These are phyloP conservation scores for Plasmodium vivax DNA, from an alignment of 169 alveolate genomes.

Conservation along the genomic window DNA sequence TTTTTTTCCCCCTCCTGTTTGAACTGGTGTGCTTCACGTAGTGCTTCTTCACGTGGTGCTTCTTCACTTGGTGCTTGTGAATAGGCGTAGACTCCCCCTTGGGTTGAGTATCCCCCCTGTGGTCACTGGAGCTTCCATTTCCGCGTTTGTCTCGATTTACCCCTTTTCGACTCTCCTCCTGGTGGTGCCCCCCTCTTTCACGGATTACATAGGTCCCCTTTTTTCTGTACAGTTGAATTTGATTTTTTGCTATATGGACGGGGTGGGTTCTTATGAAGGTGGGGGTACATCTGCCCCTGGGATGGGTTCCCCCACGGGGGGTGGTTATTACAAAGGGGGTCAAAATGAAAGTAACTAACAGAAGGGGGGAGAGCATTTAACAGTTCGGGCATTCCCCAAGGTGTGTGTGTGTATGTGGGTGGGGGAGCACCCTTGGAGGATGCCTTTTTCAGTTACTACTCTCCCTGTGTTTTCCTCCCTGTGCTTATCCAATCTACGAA, in stretches of 20 bases:
- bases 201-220: not conserved
- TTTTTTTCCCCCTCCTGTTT: not conserved
- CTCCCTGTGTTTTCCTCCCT: not conserved
- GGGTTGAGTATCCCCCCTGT: not conserved
- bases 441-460: not conserved
- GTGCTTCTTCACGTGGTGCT: not conserved
- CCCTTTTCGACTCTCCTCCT: not conserved
- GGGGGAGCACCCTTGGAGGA: not conserved
- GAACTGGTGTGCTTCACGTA: not conserved
- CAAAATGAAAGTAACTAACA: not conserved
- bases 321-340: not conserved
- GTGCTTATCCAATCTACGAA: not conserved
- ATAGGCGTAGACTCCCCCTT: not conserved
- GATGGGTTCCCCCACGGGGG: not conserved
- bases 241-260: not conserved
- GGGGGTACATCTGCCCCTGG: not conserved
- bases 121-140: not conserved
- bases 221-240: not conserved
- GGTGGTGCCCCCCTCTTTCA: not conserved
- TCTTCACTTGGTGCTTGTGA: not conserved
- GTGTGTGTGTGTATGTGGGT: not conserved
- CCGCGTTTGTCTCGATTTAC: not conserved
- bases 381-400: not conserved
- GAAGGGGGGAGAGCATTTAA: not conserved
- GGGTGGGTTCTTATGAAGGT: not conserved